phyloP scores from a whole-genome alignment of 192 early-diverging fungal genomes.

The Phycomyces blakesleeanus region DNA sequence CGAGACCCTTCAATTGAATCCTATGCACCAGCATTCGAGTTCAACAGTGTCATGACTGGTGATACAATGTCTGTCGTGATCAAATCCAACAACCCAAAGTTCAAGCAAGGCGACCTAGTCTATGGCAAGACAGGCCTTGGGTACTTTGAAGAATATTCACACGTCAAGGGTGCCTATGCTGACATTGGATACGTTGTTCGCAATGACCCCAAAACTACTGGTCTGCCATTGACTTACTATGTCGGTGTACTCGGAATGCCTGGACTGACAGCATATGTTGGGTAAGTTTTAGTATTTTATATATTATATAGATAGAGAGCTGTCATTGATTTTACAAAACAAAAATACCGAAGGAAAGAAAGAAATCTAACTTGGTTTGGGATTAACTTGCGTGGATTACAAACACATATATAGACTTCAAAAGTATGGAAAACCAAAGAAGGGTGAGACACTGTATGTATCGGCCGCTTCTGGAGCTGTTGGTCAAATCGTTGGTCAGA shows the following conservation, averaged over 20 bases:
- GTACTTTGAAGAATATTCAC: constrained; percentile 58
- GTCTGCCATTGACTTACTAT: constrained; percentile 51
- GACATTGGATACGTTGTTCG: constrained; percentile 27
- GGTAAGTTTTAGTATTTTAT: constrained; percentile 5
- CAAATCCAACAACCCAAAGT: constrained; percentile 55
- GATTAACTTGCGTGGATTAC: too few relatives aligned
- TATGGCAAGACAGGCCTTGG: constrained; percentile 37
- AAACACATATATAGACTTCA: constrained; percentile 42
- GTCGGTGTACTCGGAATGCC: constrained; percentile 77
- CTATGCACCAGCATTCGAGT: constrained; percentile 43
- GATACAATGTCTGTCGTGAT: constrained; percentile 64
- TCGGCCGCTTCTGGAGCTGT: constrained; percentile 75
- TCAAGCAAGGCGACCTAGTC: constrained; percentile 62
- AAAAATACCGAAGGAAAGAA: too few relatives aligned
- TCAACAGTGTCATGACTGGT: constrained; percentile 59
- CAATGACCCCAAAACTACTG: constrained; percentile 38
- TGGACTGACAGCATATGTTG: constrained; percentile 72
- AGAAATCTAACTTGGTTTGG: constrained; percentile 1
- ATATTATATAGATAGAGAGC: constrained; percentile 14
- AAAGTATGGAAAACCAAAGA: constrained; percentile 66
- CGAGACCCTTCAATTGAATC: constrained; percentile 33
- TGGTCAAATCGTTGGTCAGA: constrained; percentile 68
- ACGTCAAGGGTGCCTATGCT: constrained; percentile 32
- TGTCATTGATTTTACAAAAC: too few relatives aligned
- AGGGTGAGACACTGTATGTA: constrained; percentile 80